Evolutionary conservation across 2,329 filamentous ascomycete species (phyloP).

Genomic region (Thielaviopsis musarum): DNA sequence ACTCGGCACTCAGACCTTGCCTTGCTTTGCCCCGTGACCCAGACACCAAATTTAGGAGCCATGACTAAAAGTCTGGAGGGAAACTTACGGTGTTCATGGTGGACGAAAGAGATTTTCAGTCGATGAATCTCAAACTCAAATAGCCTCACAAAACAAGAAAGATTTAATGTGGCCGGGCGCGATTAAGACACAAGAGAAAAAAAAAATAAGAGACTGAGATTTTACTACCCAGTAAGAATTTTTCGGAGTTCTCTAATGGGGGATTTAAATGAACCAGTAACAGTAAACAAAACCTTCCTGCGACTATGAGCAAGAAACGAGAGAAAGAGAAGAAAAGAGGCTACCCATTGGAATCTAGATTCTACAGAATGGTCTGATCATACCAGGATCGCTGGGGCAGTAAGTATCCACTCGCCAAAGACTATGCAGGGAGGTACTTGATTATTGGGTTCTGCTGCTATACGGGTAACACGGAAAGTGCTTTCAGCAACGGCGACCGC

Average conservation of each 20-base stretch:
- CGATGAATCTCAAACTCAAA: background rate
- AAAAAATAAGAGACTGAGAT: background rate
- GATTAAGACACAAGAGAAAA: background rate
- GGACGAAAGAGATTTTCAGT: slow-evolving; percentile 3
- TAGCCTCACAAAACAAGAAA: slow-evolving; percentile 1
- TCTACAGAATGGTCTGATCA: slow-evolving; percentile 2
- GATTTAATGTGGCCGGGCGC: slow-evolving; percentile 4
- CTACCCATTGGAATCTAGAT: background rate
- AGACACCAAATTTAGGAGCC: background rate
- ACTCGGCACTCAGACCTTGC: too few species aligned
- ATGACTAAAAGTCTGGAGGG: background rate
- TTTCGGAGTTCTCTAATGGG: background rate
- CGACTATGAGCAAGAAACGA: background rate
- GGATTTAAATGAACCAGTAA: background rate
- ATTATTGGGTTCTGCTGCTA: background rate
- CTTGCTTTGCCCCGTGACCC: too few species aligned
- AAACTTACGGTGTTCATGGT: slow-evolving; percentile 39
- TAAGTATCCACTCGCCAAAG: background rate
- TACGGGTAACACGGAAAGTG: background rate
- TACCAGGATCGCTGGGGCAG: background rate
- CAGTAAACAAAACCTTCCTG: slow-evolving; percentile 1
- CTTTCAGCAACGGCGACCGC: too few species aligned
- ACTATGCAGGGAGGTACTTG: background rate
- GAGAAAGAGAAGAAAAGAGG: too few species aligned
- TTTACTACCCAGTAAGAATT: background rate